Percentiles rank a stretch among this genome's conserved stretches.
These are phyloP conservation scores for Crithidia thermophila DNA, from an alignment of 208 protist species.

Conservation along the genomic window DNA sequence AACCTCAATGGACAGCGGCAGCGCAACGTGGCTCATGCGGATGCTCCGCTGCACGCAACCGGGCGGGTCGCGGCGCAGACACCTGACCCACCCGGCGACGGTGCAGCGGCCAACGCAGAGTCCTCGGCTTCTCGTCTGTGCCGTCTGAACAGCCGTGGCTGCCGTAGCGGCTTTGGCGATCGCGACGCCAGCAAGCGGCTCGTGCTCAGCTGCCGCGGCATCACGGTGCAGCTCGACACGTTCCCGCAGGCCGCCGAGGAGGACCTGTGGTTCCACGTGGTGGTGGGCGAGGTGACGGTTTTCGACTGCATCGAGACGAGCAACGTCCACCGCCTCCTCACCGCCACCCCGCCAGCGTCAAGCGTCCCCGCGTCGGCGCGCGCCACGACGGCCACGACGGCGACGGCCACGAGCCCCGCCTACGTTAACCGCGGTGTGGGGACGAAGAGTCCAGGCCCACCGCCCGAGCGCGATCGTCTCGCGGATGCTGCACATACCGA, in stretches of 20 bases:
- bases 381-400: neutral
- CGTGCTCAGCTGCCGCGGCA: slow-evolving; percentile 49
- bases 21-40: neutral
- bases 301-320: slow-evolving; percentile 68
- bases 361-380: neutral
- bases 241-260: slow-evolving; percentile 45
- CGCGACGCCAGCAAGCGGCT: slow-evolving; percentile 48
- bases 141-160: slow-evolving; percentile 26
- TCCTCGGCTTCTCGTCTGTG: slow-evolving; percentile 24
- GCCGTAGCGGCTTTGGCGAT: slow-evolving; percentile 41
- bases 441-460: too few relatives aligned
- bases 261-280: slow-evolving; percentile 47
- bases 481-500: too few relatives aligned
- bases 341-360: slow-evolving; percentile 34
- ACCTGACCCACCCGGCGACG: neutral
- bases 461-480: too few relatives aligned
- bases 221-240: slow-evolving; percentile 52
- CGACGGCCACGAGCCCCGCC: neutral
- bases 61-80: neutral
- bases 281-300: slow-evolving; percentile 48
- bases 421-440: too few relatives aligned
- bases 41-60: neutral
- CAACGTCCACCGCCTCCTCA: slow-evolving; percentile 50
- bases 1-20: neutral
- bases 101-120: slow-evolving; percentile 7